Conservation (phyloP, 495 filamentous ascomycete genomes). For the Hypoxylon cercidicola region DNA sequence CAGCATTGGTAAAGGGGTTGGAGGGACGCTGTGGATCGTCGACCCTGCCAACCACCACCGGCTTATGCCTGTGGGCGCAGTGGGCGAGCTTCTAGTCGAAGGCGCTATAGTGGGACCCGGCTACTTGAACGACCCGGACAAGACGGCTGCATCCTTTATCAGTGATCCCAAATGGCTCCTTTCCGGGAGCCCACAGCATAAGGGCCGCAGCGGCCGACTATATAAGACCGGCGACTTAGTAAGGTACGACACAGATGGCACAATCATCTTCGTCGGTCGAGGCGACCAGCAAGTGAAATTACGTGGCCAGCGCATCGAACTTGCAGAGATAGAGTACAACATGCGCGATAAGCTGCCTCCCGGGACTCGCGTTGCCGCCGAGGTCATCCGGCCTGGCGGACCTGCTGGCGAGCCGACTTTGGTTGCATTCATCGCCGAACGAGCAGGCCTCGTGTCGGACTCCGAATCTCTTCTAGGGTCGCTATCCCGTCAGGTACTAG, state of each 20-base stretch:
- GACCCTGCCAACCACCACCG: constrained; percentile 61
- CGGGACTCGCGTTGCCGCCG: constrained; percentile 50
- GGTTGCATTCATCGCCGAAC: constrained; percentile 53
- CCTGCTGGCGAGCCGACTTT: constrained; percentile 49
- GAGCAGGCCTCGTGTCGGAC: constrained; percentile 36
- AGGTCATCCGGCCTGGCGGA: constrained; percentile 55
- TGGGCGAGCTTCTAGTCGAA: constrained; percentile 73
- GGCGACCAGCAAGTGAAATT: constrained; percentile 74
- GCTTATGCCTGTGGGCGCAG: constrained; percentile 65
- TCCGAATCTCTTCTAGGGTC: constrained; percentile 34
- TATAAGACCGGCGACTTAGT: constrained; percentile 78
- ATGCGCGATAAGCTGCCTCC: constrained; percentile 50
- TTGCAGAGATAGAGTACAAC: constrained; percentile 73
- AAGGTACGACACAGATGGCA: constrained; percentile 66
- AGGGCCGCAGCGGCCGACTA: constrained; percentile 61
- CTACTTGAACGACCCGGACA: constrained; percentile 59
- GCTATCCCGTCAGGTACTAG: constrained; percentile 42
- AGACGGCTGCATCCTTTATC: constrained; percentile 61
- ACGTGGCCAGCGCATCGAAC: constrained; percentile 71
- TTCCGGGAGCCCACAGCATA: constrained; percentile 48
- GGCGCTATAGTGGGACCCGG: constrained; percentile 63
- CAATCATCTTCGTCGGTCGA: constrained; percentile 69
- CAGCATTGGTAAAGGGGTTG: constrained; percentile 58
- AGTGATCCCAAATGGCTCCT: constrained; percentile 60
- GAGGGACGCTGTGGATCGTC: constrained; percentile 65